Evolutionary conservation across 345 rosid genomes (phyloP), one percentile per base, ranked within the genome.

Genomic region (Leavenworthia alabamica): DNA sequence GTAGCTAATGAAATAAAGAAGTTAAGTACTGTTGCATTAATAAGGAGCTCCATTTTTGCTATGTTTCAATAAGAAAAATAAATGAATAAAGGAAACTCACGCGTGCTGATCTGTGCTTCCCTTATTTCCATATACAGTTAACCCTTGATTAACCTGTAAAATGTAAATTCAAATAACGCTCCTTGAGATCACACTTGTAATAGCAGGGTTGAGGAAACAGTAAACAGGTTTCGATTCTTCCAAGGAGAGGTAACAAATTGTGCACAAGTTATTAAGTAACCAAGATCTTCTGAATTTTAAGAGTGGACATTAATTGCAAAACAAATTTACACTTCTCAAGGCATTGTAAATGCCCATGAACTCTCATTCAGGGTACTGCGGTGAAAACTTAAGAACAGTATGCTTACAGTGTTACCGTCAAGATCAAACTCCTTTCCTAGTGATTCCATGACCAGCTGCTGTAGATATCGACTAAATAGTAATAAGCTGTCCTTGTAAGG

Each of bases 101-200:
- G 99, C 99, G 8, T 93, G 97, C 80, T 93, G 99, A 79, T 93
- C 97, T 36, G 99, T 93, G 84, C 99, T 93, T 60, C 99, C 99
- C 79, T 93, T 93, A 75, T 93, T 93, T 73, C 99, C 99, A 70
- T 93, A 93, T 16, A 93, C 99, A 48, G 86, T 68, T 67, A 89
- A 75, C 62, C 97, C 99, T 81, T 93, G 99, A 81, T 89, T 87
- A 45, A 93, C 99, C 99, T 93, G 80, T 55, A 58, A 65, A 74
- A 97, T 93, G 80, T 55, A 58, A 65, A 74, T 62, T 58, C 48
- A 70, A 55, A 66, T 57, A 36, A 27, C 22, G 29, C 32, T 60
- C 63, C 14, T 44, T 64, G 11, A 39, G 33, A 59, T 59, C 45
- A 58, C 16, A 64, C 8, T 57, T 4, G 20, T 26, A 45, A 41